Percentiles rank a stretch among this genome's conserved stretches.
Evolutionary conservation across 2,329 filamentous ascomycete species (phyloP).

Genomic region (Aureobasidium sp.): DNA sequence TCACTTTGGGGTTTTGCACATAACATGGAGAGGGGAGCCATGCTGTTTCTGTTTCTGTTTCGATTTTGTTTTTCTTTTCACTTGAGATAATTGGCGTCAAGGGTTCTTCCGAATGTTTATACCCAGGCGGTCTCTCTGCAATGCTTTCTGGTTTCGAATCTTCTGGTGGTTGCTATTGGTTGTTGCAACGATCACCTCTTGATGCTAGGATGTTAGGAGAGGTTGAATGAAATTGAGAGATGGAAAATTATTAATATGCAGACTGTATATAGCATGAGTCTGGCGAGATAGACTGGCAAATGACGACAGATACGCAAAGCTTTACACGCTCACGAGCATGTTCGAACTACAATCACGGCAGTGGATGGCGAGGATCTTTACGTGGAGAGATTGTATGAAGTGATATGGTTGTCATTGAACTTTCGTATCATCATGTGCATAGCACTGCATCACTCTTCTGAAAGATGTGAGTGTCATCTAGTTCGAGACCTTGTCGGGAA

Average conservation of each 20-base stretch:
- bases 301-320: not conserved
- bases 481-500: conserved; percentile 20
- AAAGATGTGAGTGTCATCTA: not conserved
- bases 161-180: not conserved
- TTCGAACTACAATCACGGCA: not conserved
- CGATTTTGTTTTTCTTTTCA: not conserved
- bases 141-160: not conserved
- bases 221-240: not conserved
- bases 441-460: not conserved
- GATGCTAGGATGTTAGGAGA: not conserved
- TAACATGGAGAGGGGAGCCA: not conserved
- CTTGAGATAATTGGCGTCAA: not conserved
- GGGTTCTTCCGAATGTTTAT: conserved; percentile 6
- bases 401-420: conserved; percentile 1
- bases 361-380: not conserved
- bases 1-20: not conserved
- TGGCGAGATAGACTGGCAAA: not conserved
- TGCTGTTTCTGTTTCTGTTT: not conserved
- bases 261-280: conserved; percentile 3
- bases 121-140: not conserved
- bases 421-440: conserved; percentile 8
- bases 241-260: not conserved
- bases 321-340: not conserved
- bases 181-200: not conserved
- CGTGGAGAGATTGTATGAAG: not conserved